Evolutionary conservation across 441 rosid species (phyloP).

Genomic region (Erodium trifolium): DNA sequence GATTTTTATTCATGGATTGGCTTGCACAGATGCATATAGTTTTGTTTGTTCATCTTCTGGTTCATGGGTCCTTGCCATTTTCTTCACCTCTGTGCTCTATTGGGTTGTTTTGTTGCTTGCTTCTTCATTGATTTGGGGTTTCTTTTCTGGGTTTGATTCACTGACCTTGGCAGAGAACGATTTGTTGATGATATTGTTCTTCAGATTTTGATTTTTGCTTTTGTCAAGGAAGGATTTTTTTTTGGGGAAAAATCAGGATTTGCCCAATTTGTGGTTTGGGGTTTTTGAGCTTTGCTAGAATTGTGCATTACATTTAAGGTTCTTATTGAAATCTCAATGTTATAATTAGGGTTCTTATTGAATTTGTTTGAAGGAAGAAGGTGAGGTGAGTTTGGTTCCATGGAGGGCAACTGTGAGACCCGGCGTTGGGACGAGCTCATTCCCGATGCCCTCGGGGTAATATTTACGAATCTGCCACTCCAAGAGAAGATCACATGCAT

Average conservation of each 20-base stretch:
- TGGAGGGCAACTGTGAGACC: slow-evolving; percentile 16
- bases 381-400: slow-evolving; percentile 1
- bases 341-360: neutral
- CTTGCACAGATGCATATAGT: neutral
- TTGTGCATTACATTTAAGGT: neutral
- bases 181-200: neutral
- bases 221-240: neutral
- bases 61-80: neutral
- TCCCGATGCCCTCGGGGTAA: slow-evolving; percentile 22
- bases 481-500: slow-evolving; percentile 17
- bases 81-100: neutral
- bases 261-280: neutral
- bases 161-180: neutral
- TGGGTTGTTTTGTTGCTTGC: neutral
- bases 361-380: slow-evolving; percentile 8
- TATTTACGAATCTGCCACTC: slow-evolving; percentile 19
- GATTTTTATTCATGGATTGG: neutral
- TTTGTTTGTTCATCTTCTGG: neutral
- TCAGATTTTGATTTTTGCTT: neutral
- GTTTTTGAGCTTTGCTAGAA: neutral
- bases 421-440: slow-evolving; percentile 20
- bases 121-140: neutral
- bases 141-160: neutral
- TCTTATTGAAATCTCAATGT: no score
- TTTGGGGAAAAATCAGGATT: neutral